phyloP scores from a whole-genome alignment of 345 rosid genomes.

The Conringia planisiliqua region DNA sequence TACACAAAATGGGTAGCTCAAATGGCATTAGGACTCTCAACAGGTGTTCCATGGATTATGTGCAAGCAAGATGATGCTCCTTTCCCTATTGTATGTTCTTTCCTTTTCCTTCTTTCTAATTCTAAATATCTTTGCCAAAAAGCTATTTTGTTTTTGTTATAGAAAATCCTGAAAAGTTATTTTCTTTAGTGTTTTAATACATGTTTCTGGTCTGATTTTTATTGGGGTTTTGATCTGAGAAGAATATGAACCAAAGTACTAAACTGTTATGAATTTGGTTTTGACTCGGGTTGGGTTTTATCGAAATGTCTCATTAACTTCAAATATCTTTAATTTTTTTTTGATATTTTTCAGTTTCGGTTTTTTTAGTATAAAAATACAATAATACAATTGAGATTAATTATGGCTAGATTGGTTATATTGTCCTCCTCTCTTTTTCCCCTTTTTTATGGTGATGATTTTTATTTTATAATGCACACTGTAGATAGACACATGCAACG shows the following conservation, averaged over 20 bases:
- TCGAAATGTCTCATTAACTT: too few species aligned
- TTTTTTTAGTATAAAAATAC: not conserved
- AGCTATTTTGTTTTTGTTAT: not conserved
- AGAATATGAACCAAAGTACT: not conserved
- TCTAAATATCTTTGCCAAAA: not conserved
- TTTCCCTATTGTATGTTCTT: constrained; percentile 61
- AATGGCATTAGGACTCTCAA: constrained; percentile 83
- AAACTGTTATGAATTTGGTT: not conserved
- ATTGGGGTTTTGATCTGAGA: not conserved
- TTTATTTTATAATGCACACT: not conserved
- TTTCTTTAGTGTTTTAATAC: not conserved
- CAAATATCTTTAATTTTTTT: too few species aligned
- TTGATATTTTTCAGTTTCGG: not conserved
- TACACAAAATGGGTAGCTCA: constrained; percentile 82
- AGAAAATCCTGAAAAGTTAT: not conserved
- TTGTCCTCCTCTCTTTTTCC: not conserved
- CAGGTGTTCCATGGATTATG: constrained; percentile 99
- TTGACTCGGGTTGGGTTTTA: too few species aligned
- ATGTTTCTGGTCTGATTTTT: not conserved
- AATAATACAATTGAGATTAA: not conserved
- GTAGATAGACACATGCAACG: constrained; percentile 90
- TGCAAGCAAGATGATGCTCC: constrained; percentile 99
- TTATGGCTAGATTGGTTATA: not conserved
- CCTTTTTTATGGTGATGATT: not conserved
- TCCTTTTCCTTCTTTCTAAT: constrained; percentile 1